Evolutionary conservation across 2,329 filamentous ascomycete genomes (phyloP).

Genomic region (Periconia sp.): DNA sequence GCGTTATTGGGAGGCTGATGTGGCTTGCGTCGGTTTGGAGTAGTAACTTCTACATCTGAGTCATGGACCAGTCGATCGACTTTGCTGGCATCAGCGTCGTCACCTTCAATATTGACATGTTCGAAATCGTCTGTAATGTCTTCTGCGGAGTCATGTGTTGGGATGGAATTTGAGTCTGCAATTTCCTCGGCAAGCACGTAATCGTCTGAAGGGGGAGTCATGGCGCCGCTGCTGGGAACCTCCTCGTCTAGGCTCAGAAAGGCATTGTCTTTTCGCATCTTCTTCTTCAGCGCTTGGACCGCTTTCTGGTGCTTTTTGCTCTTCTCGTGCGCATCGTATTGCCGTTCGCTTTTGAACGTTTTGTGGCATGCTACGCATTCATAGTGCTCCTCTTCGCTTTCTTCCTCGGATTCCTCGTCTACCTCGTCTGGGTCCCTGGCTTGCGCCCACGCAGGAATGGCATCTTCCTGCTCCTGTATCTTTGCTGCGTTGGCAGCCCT

Average conservation of each 20-base stretch:
- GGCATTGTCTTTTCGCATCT: slow-evolving; percentile 83
- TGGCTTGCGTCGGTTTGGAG: slow-evolving; percentile 4
- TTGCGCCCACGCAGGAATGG: slow-evolving; percentile 77
- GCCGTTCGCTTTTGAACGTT: slow-evolving; percentile 86
- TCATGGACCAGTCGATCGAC: background rate
- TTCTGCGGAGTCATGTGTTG: slow-evolving; percentile 43
- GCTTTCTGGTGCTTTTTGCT: slow-evolving; percentile 96
- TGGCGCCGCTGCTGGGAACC: slow-evolving; percentile 37
- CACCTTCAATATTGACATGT: slow-evolving; percentile 19
- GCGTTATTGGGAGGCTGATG: slow-evolving; percentile 6
- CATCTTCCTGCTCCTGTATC: slow-evolving; percentile 66
- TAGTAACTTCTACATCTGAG: slow-evolving; percentile 1
- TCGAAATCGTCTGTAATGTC: slow-evolving; percentile 3
- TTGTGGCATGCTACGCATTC: slow-evolving; percentile 70
- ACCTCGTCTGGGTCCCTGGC: slow-evolving; percentile 62
- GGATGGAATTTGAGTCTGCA: slow-evolving; percentile 28
- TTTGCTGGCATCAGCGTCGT: slow-evolving; percentile 2
- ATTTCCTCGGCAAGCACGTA: too few species aligned
- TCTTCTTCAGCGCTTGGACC: slow-evolving; percentile 75
- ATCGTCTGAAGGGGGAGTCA: slow-evolving; percentile 41
- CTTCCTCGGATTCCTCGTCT: slow-evolving; percentile 60
- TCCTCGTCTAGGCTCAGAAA: slow-evolving; percentile 58
- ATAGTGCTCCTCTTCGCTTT: slow-evolving; percentile 58
- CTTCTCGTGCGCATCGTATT: slow-evolving; percentile 89
- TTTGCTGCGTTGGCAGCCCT: slow-evolving; percentile 82